Base-by-base conservation (phyloP, 2,329 filamentous ascomycete genomes). In the Phaeophleospora eucalypticola region DNA sequence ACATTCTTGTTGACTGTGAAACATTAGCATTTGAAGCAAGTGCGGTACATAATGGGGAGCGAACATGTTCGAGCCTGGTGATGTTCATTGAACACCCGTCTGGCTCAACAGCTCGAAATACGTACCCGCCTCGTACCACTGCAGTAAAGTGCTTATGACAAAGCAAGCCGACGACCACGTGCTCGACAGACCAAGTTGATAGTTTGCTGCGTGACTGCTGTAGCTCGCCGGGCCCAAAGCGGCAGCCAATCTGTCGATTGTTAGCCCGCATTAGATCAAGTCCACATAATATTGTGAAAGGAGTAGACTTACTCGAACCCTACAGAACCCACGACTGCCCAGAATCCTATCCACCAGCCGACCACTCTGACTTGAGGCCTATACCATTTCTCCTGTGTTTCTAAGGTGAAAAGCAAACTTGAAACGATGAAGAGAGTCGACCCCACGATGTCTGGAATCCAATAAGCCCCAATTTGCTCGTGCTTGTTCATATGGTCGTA, bases 301-400 rank as follows among this genome's bases (percentile, higher is more conserved):
- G n/a, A n/a, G n/a, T n/a, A n/a, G n/a, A n/a, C n/a, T n/a, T n/a
- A n/a, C 50, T 57, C 44, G 41, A 60, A 62, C n/a, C 59, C 59
- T n/a, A 59, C 46, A 15, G 54, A 57, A 2, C 59, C 59, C 4
- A 58, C 36, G 14, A 49, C 44, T 12, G 54, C 46, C 50, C 50
- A 58, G 14, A 52, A 43, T 12, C 59, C 58, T 20, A 62, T 61
- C 57, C 57, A 60, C 59, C 59, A 62, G n/a, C 55, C 57, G 3
- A 62, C 48, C 14, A 52, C 45, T 9, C 39, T 34, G 3, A 51
- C 51, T 18, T 52, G 43, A 16, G 55, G 53, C 36, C 43, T 48
- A 36, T 48, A 58, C 59, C 58, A 62, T 15, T 52, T 58, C 15
- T 58, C 57, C 38, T 62, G 59, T n/a, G 53, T 57, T 35, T 58